phyloP scores from a whole-genome alignment of 306 rosid genomes.

The Pachyrhizus erosus region DNA sequence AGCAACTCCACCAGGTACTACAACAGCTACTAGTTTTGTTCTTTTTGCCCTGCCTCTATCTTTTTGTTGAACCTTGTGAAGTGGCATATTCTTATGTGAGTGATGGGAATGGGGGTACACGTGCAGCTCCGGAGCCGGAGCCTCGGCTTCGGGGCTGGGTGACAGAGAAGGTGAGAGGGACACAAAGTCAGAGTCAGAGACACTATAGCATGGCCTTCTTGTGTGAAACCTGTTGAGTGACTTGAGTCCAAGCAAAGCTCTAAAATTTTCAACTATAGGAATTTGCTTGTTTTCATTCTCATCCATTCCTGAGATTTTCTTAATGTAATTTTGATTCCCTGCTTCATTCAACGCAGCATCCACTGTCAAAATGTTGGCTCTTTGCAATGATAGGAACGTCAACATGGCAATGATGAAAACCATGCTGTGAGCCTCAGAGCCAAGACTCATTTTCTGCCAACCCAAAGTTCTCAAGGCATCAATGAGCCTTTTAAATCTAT shows the following conservation, averaged over 20 bases:
- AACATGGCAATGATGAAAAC: neutral
- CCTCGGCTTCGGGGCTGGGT: neutral
- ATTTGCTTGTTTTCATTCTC: neutral
- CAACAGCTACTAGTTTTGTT: constrained; percentile 5
- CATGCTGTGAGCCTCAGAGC: neutral
- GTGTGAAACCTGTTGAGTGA: neutral
- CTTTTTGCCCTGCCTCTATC: neutral
- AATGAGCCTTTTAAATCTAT: neutral
- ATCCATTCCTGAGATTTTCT: neutral
- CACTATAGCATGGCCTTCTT: neutral
- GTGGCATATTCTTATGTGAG: neutral
- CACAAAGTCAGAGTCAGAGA: neutral
- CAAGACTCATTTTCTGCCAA: neutral
- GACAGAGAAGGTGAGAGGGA: neutral
- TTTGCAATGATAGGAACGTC: neutral
- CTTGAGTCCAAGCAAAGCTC: neutral
- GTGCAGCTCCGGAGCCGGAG: neutral
- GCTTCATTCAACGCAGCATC: neutral
- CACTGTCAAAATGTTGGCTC: neutral
- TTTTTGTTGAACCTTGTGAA: neutral
- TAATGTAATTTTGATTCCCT: neutral
- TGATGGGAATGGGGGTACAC: neutral
- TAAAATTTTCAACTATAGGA: neutral
- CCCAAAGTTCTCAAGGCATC: neutral
- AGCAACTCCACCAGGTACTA: constrained; percentile 7